A percentile compares a stretch with the other conserved stretches of the same genome.
These are phyloP conservation scores for Simplicillium aogashimaense DNA, from an alignment of 2,329 filamentous ascomycete genomes.

Conservation along the genomic window DNA sequence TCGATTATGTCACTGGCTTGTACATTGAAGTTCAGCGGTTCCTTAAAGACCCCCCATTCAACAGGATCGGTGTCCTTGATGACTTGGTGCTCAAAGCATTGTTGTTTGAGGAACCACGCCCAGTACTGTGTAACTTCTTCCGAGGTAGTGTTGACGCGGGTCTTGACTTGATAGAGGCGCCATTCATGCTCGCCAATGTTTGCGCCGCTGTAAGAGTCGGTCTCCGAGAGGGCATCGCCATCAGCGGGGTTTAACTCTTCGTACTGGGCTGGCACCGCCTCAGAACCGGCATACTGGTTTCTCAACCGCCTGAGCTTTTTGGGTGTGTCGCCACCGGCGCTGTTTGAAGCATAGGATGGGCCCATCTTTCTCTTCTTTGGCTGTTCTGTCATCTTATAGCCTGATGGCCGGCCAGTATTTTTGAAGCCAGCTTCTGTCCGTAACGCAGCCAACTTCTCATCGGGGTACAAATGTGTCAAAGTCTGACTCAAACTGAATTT, in stretches of 20 bases:
- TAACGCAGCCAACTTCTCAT: conserved; percentile 37
- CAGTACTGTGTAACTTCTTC: conserved; percentile 43
- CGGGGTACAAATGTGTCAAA: conserved; percentile 46
- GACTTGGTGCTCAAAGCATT: conserved; percentile 43
- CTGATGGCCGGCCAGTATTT: conserved; percentile 46
- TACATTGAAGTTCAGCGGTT: conserved; percentile 41
- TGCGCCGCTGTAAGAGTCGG: conserved; percentile 38
- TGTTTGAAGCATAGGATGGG: neutral
- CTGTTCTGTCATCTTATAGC: conserved; percentile 24
- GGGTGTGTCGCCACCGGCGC: neutral
- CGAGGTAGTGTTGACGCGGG: conserved; percentile 33
- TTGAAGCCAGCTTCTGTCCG: conserved; percentile 44
- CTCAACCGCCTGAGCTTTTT: neutral
- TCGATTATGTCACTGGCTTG: conserved; percentile 33
- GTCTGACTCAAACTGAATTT: conserved; percentile 41
- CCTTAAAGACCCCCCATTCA: conserved; percentile 38
- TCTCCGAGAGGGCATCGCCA: conserved; percentile 25
- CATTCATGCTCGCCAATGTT: conserved; percentile 36
- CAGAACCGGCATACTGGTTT: neutral
- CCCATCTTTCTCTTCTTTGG: conserved; percentile 1
- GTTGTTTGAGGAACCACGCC: conserved; percentile 34
- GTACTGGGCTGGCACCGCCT: neutral
- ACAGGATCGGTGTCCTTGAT: conserved; percentile 32
- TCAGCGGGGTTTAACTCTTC: conserved; percentile 3
- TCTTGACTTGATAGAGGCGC: conserved; percentile 43